Percentiles rank a stretch among this genome's conserved stretches.
phyloP scores from a whole-genome alignment of 164 flowering plant genomes.

The Aristolochia contorta region DNA sequence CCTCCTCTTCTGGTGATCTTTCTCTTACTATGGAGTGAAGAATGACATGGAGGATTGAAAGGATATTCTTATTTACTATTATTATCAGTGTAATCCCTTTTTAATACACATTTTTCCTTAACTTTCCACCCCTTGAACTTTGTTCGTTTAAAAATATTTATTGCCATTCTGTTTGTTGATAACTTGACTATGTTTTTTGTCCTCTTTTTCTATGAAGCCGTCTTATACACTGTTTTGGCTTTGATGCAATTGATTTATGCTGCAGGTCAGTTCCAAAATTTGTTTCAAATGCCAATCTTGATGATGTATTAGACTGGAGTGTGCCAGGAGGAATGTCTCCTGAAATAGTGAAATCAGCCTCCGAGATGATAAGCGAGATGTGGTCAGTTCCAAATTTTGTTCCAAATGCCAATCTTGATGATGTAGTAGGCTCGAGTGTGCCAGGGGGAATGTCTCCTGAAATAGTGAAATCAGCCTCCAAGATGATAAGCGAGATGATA shows the following conservation, averaged over 20 bases:
- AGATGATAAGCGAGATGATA: slow-evolving; percentile 77
- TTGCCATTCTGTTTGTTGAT: no score
- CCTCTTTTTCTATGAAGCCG: no score
- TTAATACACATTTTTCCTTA: no score
- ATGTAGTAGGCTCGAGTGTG: slow-evolving; percentile 45
- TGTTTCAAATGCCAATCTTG: slow-evolving; percentile 60
- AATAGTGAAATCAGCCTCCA: slow-evolving; percentile 69
- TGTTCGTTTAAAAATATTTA: no score
- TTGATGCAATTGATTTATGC: background rate
- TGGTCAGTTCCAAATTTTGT: slow-evolving; percentile 78
- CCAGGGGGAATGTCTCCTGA: slow-evolving; percentile 62
- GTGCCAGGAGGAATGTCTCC: slow-evolving; percentile 51
- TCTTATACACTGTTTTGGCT: no score
- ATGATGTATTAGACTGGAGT: slow-evolving; percentile 47
- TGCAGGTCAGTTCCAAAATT: slow-evolving; percentile 75
- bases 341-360: slow-evolving; percentile 72
- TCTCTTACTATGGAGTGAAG: no score
- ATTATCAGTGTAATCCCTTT: no score
- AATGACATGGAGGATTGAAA: no score
- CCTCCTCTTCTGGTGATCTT: no score
- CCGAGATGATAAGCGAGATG: slow-evolving; percentile 71
- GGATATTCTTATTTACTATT: no score
- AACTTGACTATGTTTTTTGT: no score
- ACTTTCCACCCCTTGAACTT: no score
- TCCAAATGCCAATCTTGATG: slow-evolving; percentile 56